These are phyloP conservation scores for Ophiostoma ulmi DNA, from an alignment of 2,329 filamentous ascomycete species.

Conservation along the genomic window DNA sequence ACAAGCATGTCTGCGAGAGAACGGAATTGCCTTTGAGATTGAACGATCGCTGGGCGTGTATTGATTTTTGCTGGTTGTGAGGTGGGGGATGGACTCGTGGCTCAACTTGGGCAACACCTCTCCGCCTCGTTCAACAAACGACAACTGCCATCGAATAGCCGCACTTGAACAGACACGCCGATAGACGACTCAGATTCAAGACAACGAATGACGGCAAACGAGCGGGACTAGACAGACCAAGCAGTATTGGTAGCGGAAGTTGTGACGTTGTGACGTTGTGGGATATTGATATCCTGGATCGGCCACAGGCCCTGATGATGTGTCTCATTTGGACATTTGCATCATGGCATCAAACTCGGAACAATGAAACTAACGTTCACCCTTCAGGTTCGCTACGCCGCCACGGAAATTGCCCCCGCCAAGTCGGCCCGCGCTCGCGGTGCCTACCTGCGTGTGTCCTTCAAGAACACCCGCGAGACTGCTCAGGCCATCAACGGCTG, in stretches of 20 bases:
- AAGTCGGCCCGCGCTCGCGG: conserved; percentile 98
- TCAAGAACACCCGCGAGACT: conserved; percentile 99
- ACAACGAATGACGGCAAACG: not conserved
- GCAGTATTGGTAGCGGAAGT: conserved; percentile 3
- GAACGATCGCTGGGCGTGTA: not conserved
- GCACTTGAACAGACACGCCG: not conserved
- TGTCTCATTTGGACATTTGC: not conserved
- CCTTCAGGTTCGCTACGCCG: conserved; percentile 86
- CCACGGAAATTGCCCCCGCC: conserved; percentile 75
- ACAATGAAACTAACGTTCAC: conserved; percentile 22
- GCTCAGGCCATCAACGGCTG: conserved; percentile 99
- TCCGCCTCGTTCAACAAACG: not conserved
- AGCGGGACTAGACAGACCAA: conserved; percentile 2
- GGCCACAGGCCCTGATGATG: not conserved
- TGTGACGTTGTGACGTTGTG: not conserved
- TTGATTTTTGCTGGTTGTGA: not conserved
- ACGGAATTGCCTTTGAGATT: not conserved
- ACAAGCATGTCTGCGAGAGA: not conserved
- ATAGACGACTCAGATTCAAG: not conserved
- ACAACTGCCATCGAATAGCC: not conserved
- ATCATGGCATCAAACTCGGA: not conserved
- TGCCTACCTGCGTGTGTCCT: conserved; percentile 97
- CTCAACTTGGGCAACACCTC: not conserved
- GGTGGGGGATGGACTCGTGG: not conserved
- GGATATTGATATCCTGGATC: not conserved